Evolutionary conservation across 257 asterid genomes (phyloP).

Genomic region (Apocynum venetum): DNA sequence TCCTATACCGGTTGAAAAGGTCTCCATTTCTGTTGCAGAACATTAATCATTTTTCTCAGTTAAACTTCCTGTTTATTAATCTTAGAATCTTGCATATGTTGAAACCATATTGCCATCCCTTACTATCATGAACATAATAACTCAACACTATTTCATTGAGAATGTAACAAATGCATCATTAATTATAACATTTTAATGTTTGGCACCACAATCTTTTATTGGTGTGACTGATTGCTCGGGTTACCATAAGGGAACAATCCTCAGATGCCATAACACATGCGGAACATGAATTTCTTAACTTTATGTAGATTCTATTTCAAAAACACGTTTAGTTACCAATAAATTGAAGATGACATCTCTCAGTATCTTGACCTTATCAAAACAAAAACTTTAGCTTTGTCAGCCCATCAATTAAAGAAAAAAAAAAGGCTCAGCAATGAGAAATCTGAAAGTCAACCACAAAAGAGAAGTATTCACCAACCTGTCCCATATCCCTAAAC

Average conservation of each 20-base stretch:
- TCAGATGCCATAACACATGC: not conserved
- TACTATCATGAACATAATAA: not conserved
- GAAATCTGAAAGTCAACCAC: not conserved
- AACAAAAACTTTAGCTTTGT: too few relatives aligned
- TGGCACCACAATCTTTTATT: not conserved
- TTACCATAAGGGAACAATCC: not conserved
- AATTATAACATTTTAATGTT: not conserved
- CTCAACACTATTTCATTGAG: not conserved
- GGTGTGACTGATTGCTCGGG: not conserved
- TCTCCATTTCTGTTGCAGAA: constrained; percentile 88
- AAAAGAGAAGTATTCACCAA: not conserved
- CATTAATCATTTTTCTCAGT: constrained; percentile 54
- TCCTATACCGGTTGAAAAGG: constrained; percentile 90
- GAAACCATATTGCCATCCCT: constrained; percentile 16
- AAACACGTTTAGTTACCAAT: not conserved
- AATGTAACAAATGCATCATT: constrained; percentile 4
- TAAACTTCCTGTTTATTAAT: constrained; percentile 35
- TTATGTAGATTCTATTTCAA: not conserved
- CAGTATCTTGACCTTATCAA: too few relatives aligned
- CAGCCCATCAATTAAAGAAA: too few relatives aligned
- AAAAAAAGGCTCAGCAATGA: not conserved
- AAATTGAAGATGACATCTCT: not conserved
- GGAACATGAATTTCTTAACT: not conserved
- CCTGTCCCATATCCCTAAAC: not conserved
- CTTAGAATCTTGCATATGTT: constrained; percentile 30